Conservation (phyloP, 371 early-diverging fungal genomes). For the Mucor mucedo region DNA sequence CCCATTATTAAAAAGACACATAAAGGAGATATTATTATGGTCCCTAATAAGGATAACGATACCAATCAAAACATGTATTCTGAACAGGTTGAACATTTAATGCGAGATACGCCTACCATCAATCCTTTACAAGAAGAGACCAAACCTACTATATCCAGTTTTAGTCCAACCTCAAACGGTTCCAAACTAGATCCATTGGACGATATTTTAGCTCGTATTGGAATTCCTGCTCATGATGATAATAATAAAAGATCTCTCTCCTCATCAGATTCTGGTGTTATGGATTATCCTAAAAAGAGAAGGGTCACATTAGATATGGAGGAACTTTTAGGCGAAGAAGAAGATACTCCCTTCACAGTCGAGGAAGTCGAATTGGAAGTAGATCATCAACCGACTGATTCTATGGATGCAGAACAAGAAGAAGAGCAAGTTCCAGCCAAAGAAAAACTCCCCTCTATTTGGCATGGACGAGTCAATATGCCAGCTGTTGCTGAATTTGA, state of each 20-base stretch:
- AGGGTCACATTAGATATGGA: conserved; percentile 40
- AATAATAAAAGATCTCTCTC: conserved; percentile 9
- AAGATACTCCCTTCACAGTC: conserved; percentile 27
- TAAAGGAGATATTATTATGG: conserved; percentile 72
- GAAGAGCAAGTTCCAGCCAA: conserved; percentile 1
- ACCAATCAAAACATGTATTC: conserved; percentile 19
- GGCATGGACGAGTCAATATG: conserved; percentile 76
- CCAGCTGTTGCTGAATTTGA: conserved; percentile 68
- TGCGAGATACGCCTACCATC: no score
- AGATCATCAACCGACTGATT: background rate
- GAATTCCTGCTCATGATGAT: conserved; percentile 27
- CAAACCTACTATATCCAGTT: background rate
- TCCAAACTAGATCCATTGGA: conserved; percentile 31
- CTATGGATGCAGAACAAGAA: conserved; percentile 7
- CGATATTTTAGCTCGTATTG: conserved; percentile 44
- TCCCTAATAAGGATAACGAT: conserved; percentile 28
- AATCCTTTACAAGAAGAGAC: background rate
- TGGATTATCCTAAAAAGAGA: conserved; percentile 28
- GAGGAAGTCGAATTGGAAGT: conserved; percentile 29
- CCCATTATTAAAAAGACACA: conserved; percentile 76
- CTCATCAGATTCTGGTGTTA: background rate
- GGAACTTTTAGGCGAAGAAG: conserved; percentile 38
- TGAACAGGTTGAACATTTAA: conserved; percentile 14
- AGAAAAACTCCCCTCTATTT: conserved; percentile 44
- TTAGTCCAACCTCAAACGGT: conserved; percentile 12